A percentile compares a stretch with the other conserved stretches of the same genome.
phyloP scores from a whole-genome alignment of 106 monocot genomes.

The Vanilla planifolia region DNA sequence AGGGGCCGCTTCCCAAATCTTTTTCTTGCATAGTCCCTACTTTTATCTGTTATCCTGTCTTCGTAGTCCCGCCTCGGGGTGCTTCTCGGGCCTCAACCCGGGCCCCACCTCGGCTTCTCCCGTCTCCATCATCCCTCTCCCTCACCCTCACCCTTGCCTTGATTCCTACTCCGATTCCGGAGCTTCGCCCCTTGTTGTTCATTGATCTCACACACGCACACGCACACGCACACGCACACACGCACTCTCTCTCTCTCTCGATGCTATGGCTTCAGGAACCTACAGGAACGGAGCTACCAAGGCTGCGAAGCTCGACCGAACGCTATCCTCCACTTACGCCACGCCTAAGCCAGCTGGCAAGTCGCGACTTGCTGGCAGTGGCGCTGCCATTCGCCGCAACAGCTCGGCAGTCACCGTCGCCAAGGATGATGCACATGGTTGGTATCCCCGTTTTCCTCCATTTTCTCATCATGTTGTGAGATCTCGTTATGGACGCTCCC shows the following conservation, averaged over 20 bases:
- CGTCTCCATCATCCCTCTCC: no score
- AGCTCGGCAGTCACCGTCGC: background rate
- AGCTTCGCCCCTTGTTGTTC: no score
- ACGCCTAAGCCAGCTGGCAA: conserved; percentile 4
- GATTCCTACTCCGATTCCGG: no score
- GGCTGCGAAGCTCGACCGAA: conserved; percentile 4
- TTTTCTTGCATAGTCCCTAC: no score
- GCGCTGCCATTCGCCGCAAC: conserved; percentile 4
- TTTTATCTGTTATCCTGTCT: no score
- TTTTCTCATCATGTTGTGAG: background rate
- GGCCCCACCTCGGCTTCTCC: no score
- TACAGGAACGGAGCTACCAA: conserved; percentile 9
- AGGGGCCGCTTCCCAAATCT: no score
- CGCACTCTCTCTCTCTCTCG: background rate
- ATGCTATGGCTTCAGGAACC: conserved; percentile 5
- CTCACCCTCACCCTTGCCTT: no score
- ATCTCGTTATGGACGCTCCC: background rate
- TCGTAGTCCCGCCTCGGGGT: no score
- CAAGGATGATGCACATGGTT: conserved; percentile 1
- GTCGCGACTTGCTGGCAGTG: background rate
- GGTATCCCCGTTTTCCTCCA: background rate
- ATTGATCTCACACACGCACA: no score
- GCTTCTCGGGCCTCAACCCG: no score
- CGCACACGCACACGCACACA: no score
- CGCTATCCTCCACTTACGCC: conserved; percentile 1